Conservation (phyloP, 2,329 filamentous ascomycete species). For the Arthrobotrys sinensis region DNA sequence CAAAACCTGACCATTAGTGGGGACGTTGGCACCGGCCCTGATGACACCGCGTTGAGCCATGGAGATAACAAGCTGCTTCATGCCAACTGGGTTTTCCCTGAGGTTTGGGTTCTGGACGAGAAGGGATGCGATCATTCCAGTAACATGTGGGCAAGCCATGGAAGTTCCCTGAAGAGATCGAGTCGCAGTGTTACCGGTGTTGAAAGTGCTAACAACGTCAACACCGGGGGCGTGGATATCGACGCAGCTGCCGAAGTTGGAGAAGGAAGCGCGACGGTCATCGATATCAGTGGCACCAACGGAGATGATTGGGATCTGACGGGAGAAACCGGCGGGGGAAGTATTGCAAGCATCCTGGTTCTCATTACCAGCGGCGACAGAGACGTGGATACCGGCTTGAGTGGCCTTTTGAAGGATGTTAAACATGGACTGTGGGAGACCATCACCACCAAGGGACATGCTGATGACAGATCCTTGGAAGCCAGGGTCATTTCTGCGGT, state of each 20-base stretch:
- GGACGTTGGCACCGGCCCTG: slow-evolving; percentile 28
- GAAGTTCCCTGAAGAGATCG: slow-evolving; percentile 71
- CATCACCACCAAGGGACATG: slow-evolving; percentile 73
- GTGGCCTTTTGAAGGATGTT: slow-evolving; percentile 70
- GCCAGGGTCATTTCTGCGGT: slow-evolving; percentile 67
- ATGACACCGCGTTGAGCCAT: slow-evolving; percentile 39
- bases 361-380: slow-evolving; percentile 69
- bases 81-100: slow-evolving; percentile 55
- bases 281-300: slow-evolving; percentile 67
- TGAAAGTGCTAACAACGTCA: slow-evolving; percentile 72
- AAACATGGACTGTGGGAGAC: slow-evolving; percentile 70
- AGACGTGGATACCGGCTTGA: slow-evolving; percentile 67
- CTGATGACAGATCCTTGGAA: slow-evolving; percentile 70
- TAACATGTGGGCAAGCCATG: slow-evolving; percentile 70
- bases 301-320: slow-evolving; percentile 67
- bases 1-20: slow-evolving; percentile 33
- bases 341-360: slow-evolving; percentile 62
- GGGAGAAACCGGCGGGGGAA: slow-evolving; percentile 67
- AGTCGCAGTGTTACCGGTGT: slow-evolving; percentile 71
- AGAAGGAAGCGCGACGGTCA: slow-evolving; percentile 67
- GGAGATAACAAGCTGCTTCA: slow-evolving; percentile 61
- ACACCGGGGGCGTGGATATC: slow-evolving; percentile 75
- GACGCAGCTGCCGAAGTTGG: slow-evolving; percentile 71
- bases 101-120: slow-evolving; percentile 61
- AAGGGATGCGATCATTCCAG: slow-evolving; percentile 63